Conservation (phyloP, 176 grass and related monocot species). For the Avena insularis region DNA sequence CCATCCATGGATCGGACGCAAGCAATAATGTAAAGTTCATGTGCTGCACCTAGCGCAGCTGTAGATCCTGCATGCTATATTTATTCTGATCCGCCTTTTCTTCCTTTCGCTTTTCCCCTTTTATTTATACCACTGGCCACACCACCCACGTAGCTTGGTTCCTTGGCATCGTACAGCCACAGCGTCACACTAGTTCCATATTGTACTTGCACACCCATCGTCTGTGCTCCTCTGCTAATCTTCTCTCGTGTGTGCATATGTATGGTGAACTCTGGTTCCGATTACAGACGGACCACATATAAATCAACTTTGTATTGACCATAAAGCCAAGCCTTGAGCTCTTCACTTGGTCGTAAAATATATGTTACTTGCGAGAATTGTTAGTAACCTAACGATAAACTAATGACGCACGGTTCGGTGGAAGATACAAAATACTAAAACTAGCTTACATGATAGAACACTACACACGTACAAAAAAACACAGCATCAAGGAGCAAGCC, state of each 20-base stretch:
- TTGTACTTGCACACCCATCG: not conserved
- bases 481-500: not conserved
- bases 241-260: not conserved
- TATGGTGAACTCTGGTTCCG: not conserved
- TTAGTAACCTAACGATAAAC: too few relatives aligned
- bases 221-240: not conserved
- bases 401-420: too few relatives aligned
- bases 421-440: not conserved
- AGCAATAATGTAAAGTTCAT: constrained; percentile 26
- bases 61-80: constrained; percentile 18
- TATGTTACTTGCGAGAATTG: too few relatives aligned
- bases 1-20: not conserved
- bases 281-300: not conserved
- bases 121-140: constrained; percentile 45
- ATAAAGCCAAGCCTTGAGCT: not conserved
- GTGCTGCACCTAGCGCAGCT: not conserved
- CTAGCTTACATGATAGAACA: not conserved
- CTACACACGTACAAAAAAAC: not conserved
- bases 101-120: not conserved
- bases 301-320: too few relatives aligned
- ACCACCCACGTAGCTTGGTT: constrained; percentile 40
- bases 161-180: not conserved
- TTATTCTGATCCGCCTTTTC: constrained; percentile 24
- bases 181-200: not conserved
- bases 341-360: not conserved